These are phyloP conservation scores for Wickerhamomyces xylosicus DNA, from an alignment of 805 yeast genomes.

Conservation along the genomic window DNA sequence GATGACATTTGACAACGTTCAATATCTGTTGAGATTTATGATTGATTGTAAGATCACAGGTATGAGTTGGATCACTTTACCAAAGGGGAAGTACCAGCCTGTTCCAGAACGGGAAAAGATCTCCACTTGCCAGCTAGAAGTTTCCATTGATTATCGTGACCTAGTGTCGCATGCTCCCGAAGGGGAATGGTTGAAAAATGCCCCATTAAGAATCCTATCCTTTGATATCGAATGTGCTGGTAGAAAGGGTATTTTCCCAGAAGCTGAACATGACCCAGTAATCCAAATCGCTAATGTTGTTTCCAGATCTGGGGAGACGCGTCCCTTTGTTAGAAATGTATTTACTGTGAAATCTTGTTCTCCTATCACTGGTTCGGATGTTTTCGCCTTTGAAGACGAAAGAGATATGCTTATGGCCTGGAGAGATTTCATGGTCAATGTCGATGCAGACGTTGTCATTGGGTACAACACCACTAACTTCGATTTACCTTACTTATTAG, in stretches of 20 bases:
- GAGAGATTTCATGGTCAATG: slow-evolving; percentile 75
- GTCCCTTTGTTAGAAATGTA: slow-evolving; percentile 89
- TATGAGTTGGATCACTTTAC: slow-evolving; percentile 95
- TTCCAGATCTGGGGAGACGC: slow-evolving; percentile 67
- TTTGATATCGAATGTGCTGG: slow-evolving; percentile 99
- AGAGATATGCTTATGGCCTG: slow-evolving; percentile 75
- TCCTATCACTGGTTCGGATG: slow-evolving; percentile 89
- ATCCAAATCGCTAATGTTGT: slow-evolving; percentile 97
- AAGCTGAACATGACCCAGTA: slow-evolving; percentile 85
- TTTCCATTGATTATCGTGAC: slow-evolving; percentile 55
- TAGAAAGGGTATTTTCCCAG: slow-evolving; percentile 93
- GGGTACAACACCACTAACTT: slow-evolving; percentile 94
- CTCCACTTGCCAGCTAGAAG: slow-evolving; percentile 83
- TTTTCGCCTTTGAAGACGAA: slow-evolving; percentile 66
- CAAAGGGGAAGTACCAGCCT: slow-evolving; percentile 55
- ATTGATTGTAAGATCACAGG: slow-evolving; percentile 89
- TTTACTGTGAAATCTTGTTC: slow-evolving; percentile 89
- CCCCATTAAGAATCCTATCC: slow-evolving; percentile 86
- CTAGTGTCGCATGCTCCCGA: slow-evolving; percentile 77
- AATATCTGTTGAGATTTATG: slow-evolving; percentile 79
- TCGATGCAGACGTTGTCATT: slow-evolving; percentile 92
- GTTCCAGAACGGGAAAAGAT: slow-evolving; percentile 31
- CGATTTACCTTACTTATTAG: slow-evolving; percentile 86
- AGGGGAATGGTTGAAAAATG: slow-evolving; percentile 88
- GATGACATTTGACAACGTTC: slow-evolving; percentile 83